Evolutionary conservation across 768 basidiomycete species (phyloP), one percentile per base, ranked within the genome.

Genomic region (Boletus vermiculosoides): DNA sequence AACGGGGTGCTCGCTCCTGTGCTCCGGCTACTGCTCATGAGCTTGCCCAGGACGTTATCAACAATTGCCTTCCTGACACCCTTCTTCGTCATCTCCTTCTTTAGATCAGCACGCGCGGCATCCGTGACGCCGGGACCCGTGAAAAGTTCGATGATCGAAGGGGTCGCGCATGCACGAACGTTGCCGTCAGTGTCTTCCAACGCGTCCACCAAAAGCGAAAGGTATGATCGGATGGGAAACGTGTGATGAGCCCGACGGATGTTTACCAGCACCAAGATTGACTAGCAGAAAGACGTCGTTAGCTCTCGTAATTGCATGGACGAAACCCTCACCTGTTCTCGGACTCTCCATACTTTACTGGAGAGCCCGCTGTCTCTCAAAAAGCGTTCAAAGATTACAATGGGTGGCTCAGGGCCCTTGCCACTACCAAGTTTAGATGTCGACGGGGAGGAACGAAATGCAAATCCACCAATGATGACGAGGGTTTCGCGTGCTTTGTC

Each of bases 111-210:
- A 50, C 92, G 86, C 4, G 97, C 97, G 9, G 85, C 86, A 67
- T 95, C 88, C 3, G 87, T 85, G 15, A 93, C 92, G 5, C 82
- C 84, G 0, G 88, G 82, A 16, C 91, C 90, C 1, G 92, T 86
- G 67, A 98, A 96, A 53, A 99, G 78, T 61, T 88, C 85, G 16
- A 97, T 81, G 56, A 93, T 82, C 1, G 92, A 86, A 63, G 83
- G 81, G 48, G 87, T 84, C 9, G 95, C 88, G 67, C 86, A 87
- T 54, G 94, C 89, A 44, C 97, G 88, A 51, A 98, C 97, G 63
- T 85, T 84, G 20, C 88, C 83, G 67, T 99, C 97, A 1, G 86
- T 84, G 72, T 98, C 96, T 75, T 98, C 92, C 31, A 99, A 79
- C 39, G 87, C 79, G 54, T 87, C 90, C 34, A 98, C 92, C 49